Evolutionary conservation across 371 early-diverging fungal species (phyloP).

Genomic region (Nosema granulosis): DNA sequence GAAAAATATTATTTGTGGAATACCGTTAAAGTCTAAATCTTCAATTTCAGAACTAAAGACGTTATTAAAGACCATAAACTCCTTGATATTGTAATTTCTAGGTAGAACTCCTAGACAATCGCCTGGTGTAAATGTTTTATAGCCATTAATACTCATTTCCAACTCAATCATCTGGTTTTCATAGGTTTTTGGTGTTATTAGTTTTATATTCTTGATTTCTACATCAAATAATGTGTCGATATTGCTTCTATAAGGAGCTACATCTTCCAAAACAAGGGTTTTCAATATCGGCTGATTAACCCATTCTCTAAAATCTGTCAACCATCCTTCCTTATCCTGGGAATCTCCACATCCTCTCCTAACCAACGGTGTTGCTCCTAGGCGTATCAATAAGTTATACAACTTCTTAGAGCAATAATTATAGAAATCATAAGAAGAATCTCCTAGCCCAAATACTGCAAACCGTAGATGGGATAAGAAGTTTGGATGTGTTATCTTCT

Average conservation of each 20-base stretch:
- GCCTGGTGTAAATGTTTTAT: conserved; percentile 53
- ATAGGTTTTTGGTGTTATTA: conserved; percentile 37
- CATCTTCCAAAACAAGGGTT: background rate
- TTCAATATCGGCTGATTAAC: background rate
- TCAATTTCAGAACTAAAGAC: conserved; percentile 10
- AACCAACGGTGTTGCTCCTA: conserved; percentile 76
- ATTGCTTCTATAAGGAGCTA: conserved; percentile 2
- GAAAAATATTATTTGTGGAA: conserved; percentile 54
- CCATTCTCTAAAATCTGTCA: conserved; percentile 36
- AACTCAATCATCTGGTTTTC: conserved; percentile 49
- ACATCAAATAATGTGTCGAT: background rate
- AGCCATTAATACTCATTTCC: conserved; percentile 51
- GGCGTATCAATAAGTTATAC: conserved; percentile 74
- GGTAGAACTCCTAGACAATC: conserved; percentile 61
- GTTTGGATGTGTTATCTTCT: conserved; percentile 39
- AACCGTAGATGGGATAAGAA: conserved; percentile 48
- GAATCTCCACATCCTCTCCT: conserved; percentile 84
- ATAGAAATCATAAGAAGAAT: conserved; percentile 69
- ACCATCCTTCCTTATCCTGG: conserved; percentile 83
- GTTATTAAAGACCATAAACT: conserved; percentile 39
- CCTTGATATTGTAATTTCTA: conserved; percentile 43
- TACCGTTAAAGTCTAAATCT: conserved; percentile 53
- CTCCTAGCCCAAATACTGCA: conserved; percentile 65
- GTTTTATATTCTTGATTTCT: background rate
- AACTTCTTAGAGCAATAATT: conserved; percentile 88